A percentile compares a stretch with the other conserved stretches of the same genome.
phyloP scores from a whole-genome alignment of 768 basidiomycete genomes.

The Tricholoma furcatifolium region DNA sequence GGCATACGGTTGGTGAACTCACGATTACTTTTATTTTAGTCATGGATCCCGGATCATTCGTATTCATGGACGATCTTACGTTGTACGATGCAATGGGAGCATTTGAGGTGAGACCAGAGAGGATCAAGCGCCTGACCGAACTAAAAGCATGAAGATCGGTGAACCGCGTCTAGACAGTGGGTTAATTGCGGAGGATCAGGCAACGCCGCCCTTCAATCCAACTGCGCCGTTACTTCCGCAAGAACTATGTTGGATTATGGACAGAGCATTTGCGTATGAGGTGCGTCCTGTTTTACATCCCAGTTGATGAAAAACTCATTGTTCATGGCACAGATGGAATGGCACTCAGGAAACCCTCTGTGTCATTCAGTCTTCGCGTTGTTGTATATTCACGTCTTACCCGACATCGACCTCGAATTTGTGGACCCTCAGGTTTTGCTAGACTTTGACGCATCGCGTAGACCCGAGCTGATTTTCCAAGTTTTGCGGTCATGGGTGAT shows the following conservation, averaged over 20 bases:
- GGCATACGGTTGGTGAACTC: background rate
- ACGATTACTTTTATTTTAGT: conserved; percentile 31
- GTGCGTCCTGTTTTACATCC: conserved; percentile 37
- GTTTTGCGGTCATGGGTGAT: conserved; percentile 68
- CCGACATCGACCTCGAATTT: conserved; percentile 58
- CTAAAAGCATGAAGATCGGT: conserved; percentile 60
- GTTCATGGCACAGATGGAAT: conserved; percentile 63
- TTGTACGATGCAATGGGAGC: conserved; percentile 94
- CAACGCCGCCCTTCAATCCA: conserved; percentile 58
- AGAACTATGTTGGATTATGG: conserved; percentile 88
- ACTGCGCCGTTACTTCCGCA: conserved; percentile 62
- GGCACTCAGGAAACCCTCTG: conserved; percentile 84
- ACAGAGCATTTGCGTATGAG: conserved; percentile 76
- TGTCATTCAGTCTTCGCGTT: conserved; percentile 84
- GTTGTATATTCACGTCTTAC: conserved; percentile 66
- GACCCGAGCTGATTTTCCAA: conserved; percentile 60
- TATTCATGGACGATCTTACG: conserved; percentile 69
- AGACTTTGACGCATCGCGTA: conserved; percentile 43
- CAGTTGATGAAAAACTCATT: background rate
- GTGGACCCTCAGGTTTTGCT: conserved; percentile 25
- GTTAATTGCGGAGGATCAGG: conserved; percentile 43
- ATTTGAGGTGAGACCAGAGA: conserved; percentile 60
- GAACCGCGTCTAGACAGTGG: conserved; percentile 91
- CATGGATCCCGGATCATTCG: conserved; percentile 59
- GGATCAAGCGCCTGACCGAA: background rate